Base-by-base conservation (phyloP, 2,329 filamentous ascomycete species). In the Didymella sp. region DNA sequence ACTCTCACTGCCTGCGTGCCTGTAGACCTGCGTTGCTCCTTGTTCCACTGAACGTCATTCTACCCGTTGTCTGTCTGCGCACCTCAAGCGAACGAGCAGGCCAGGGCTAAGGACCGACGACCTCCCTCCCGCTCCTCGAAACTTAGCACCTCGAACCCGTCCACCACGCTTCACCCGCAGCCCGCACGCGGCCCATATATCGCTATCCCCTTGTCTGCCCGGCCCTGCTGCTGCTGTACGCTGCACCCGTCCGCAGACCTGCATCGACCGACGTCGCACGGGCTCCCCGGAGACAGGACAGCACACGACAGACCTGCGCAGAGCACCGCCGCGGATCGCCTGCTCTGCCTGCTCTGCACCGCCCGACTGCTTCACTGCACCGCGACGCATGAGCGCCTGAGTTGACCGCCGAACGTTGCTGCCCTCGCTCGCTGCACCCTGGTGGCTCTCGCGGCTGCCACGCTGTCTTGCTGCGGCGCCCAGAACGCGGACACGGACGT, bases 251-350 rank as follows among this genome's bases (percentile, higher is more conserved):
- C 49, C 48, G 54, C 54, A 51, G 48, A 40, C 48, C 37, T 50
- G 52, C 48, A 48, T 53, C 56, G 51, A 58, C 65, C 64, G 65
- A 61, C 70, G 67, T 70, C 67, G 72, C 72, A 69, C 73, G 60
- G 67, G 56, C 68, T 62, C 57, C 59, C 68, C 64, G 69, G 57
- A 68, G 49, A 57, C 48, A 40, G 40, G 48, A 64, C 70, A 70
- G 72, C 73, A 73, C 73, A 73, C 73, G 72, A 73, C 71, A 56
- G 62, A 56, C 50, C n/a, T n/a, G n/a, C n/a, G n/a, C n/a, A n/a
- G n/a, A 28, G 24, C 41, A 42, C 15, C 21, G 30, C 46, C 64
- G 64, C 68, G 55, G 56, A 56, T 24, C 55, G 9, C 17, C 35
- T 33, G 51, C 59, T 37, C 58, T 51, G 41, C 52, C 37, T 24